Evolutionary conservation across 2,329 filamentous ascomycete genomes (phyloP).

Genomic region (Talaromyces atroroseus): DNA sequence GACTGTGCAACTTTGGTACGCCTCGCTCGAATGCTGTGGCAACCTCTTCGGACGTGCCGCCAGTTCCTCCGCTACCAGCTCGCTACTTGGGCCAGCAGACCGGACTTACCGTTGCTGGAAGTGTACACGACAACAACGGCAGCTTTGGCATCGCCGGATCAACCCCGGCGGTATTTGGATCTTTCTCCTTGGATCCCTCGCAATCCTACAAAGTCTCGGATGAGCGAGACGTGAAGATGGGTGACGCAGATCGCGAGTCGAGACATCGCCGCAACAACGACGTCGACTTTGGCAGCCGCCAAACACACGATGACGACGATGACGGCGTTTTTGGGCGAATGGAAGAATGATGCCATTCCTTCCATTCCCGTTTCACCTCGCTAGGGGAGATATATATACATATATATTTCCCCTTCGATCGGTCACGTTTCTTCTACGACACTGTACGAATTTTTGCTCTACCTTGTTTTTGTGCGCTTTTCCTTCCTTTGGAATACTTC

Average conservation of each 20-base stretch:
- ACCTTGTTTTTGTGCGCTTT: background rate
- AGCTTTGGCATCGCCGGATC: slow-evolving; percentile 25
- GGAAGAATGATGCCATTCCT: slow-evolving; percentile 63
- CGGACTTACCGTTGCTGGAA: slow-evolving; percentile 41
- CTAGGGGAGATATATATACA: background rate
- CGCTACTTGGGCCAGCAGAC: slow-evolving; percentile 63
- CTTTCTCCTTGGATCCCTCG: slow-evolving; percentile 39
- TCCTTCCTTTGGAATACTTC: background rate
- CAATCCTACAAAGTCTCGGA: slow-evolving; percentile 46
- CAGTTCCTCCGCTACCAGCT: slow-evolving; percentile 78
- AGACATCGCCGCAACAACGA: slow-evolving; percentile 47
- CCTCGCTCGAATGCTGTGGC: slow-evolving; percentile 60
- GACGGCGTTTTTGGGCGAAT: slow-evolving; percentile 94
- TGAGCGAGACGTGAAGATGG: slow-evolving; percentile 62
- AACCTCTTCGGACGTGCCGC: slow-evolving; percentile 69
- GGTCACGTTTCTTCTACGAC: slow-evolving; percentile 24
- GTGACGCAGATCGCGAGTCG: slow-evolving; percentile 49
- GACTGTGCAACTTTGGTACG: slow-evolving; percentile 82
- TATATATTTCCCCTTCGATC: slow-evolving; percentile 7
- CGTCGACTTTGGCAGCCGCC: slow-evolving; percentile 55
- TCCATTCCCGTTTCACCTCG: slow-evolving; percentile 6
- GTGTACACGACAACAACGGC: slow-evolving; percentile 26
- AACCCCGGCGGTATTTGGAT: slow-evolving; percentile 36
- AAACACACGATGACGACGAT: slow-evolving; percentile 74
- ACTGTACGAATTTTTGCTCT: slow-evolving; percentile 28